Evolutionary conservation across 306 rosid genomes (phyloP).

Genomic region (Vicia villosa): DNA sequence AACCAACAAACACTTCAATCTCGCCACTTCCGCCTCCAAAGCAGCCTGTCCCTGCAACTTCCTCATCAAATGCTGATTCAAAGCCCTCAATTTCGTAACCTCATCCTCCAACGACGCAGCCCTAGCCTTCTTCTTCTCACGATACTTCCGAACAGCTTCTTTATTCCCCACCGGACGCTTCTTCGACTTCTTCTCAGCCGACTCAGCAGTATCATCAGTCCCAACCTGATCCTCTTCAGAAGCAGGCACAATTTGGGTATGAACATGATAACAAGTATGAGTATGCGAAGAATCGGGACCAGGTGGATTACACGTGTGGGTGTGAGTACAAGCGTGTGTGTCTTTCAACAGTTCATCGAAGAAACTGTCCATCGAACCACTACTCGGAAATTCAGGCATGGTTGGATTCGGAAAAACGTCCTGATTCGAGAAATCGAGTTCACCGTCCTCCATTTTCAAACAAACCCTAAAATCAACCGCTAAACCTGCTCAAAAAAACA

Average conservation of each 20-base stretch:
- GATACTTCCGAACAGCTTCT: constrained; percentile 92
- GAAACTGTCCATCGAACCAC: constrained; percentile 84
- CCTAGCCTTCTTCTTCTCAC: constrained; percentile 94
- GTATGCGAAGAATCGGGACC: constrained; percentile 92
- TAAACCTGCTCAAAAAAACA: constrained; percentile 16
- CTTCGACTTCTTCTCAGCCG: constrained; percentile 70
- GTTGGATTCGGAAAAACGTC: constrained; percentile 68
- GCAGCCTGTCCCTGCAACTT: constrained; percentile 89
- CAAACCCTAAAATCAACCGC: too few species aligned
- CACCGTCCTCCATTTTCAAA: constrained; percentile 76
- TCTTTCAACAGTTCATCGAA: constrained; percentile 79
- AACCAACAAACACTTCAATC: constrained; percentile 96
- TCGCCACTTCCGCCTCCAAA: constrained; percentile 83
- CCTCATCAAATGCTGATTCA: constrained; percentile 85
- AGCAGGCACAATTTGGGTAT: constrained; percentile 79
- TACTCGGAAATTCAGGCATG: constrained; percentile 64
- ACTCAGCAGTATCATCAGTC: constrained; percentile 84
- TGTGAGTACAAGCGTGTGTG: constrained; percentile 84
- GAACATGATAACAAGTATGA: constrained; percentile 94
- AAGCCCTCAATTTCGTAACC: constrained; percentile 71
- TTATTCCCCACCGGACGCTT: constrained; percentile 78
- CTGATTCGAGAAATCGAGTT: constrained; percentile 75
- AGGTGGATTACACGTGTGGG: constrained; percentile 98
- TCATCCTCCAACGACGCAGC: constrained; percentile 92
- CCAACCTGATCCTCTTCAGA: constrained; percentile 62